Percentiles rank a stretch among this genome's conserved stretches.
phyloP scores from a whole-genome alignment of 805 yeast genomes.

The Tetrapisispora nanseiensis region DNA sequence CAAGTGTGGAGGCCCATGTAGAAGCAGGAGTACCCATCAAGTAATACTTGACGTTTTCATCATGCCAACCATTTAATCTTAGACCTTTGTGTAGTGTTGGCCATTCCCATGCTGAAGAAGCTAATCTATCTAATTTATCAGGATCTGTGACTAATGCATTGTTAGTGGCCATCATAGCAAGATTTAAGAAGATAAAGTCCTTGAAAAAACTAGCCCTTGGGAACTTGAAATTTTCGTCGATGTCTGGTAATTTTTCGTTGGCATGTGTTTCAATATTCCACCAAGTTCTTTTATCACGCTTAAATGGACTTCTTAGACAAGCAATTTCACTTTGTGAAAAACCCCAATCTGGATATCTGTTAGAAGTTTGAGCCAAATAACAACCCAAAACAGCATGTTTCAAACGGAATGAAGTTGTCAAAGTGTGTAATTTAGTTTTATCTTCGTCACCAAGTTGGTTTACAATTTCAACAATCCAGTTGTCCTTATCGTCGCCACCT shows the following conservation, averaged over 20 bases:
- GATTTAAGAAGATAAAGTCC: conserved; percentile 64
- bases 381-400: conserved; percentile 57
- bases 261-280: conserved; percentile 73
- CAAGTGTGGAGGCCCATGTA: conserved; percentile 64
- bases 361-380: conserved; percentile 67
- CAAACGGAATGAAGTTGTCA: conserved; percentile 64
- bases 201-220: conserved; percentile 73
- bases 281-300: conserved; percentile 79
- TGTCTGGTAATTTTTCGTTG: conserved; percentile 54
- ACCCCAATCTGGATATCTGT: conserved; percentile 71
- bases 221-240: conserved; percentile 30
- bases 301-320: conserved; percentile 51
- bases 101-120: conserved; percentile 85
- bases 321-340: conserved; percentile 74
- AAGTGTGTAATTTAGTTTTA: conserved; percentile 50
- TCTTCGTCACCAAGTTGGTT: conserved; percentile 50
- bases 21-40: conserved; percentile 70
- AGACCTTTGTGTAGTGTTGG: conserved; percentile 68
- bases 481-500: conserved; percentile 71
- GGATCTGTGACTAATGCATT: conserved; percentile 72
- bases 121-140: conserved; percentile 62
- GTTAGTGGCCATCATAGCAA: conserved; percentile 92
- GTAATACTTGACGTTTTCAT: conserved; percentile 53
- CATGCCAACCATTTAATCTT: conserved; percentile 71
- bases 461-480: conserved; percentile 83